Conservation (phyloP, 2,329 filamentous ascomycete species). For the Trichoderma aggressivum region DNA sequence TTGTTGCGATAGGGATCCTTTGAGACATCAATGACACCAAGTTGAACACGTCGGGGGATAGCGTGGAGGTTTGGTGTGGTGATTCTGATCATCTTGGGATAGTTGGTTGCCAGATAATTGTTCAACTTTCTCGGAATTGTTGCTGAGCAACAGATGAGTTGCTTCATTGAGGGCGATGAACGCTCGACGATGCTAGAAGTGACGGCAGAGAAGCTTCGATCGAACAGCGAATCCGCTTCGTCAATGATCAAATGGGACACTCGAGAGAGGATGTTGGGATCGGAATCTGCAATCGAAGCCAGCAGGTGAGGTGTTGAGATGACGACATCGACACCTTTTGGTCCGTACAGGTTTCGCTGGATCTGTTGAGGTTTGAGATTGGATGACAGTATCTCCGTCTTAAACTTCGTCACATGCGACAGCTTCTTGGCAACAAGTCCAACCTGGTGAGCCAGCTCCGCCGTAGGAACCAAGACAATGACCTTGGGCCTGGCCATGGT, state of each 20-base stretch:
- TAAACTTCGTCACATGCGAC: slow-evolving; percentile 83
- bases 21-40: slow-evolving; percentile 88
- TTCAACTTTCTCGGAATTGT: slow-evolving; percentile 92
- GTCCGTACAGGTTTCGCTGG: slow-evolving; percentile 77
- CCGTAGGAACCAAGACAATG: slow-evolving; percentile 85
- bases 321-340: slow-evolving; percentile 77
- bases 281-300: slow-evolving; percentile 79
- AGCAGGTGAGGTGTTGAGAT: slow-evolving; percentile 88
- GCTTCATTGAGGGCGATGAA: slow-evolving; percentile 73
- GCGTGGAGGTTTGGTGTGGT: slow-evolving; percentile 95
- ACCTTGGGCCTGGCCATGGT: slow-evolving; percentile 76
- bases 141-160: slow-evolving; percentile 89
- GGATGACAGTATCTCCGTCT: slow-evolving; percentile 77
- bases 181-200: slow-evolving; percentile 82
- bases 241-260: slow-evolving; percentile 87
- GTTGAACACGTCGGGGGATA: slow-evolving; percentile 88
- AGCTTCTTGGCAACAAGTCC: slow-evolving; percentile 75
- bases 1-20: slow-evolving; percentile 93
- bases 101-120: slow-evolving; percentile 74
- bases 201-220: slow-evolving; percentile 83
- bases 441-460: slow-evolving; percentile 88
- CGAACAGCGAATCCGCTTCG: slow-evolving; percentile 93
- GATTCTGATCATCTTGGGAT: slow-evolving; percentile 78
- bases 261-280: slow-evolving; percentile 89
- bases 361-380: slow-evolving; percentile 74